Evolutionary conservation across 2,329 filamentous ascomycete genomes (phyloP).

Genomic region (Kalmusia sp.): DNA sequence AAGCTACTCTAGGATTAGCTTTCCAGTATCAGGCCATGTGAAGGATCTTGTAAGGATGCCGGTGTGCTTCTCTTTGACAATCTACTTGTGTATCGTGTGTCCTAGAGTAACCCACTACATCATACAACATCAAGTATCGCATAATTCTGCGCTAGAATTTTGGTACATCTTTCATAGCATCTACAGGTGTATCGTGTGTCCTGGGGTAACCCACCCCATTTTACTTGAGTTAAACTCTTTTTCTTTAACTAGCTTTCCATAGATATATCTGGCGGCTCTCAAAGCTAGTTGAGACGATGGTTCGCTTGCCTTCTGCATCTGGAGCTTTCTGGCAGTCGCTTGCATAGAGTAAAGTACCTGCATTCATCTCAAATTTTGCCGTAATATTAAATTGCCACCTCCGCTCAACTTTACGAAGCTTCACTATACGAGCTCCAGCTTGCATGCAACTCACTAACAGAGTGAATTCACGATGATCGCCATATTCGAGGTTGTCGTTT

Average conservation of each 20-base stretch:
- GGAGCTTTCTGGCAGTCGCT: slow-evolving; percentile 68
- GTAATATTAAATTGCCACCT: slow-evolving; percentile 70
- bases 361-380: slow-evolving; percentile 79
- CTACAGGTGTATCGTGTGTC: too few relatives aligned
- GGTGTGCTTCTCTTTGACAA: too few relatives aligned
- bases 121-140: too few relatives aligned
- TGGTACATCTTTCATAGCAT: too few relatives aligned
- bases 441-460: slow-evolving; percentile 90
- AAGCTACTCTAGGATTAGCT: too few relatives aligned
- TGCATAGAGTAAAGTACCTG: slow-evolving; percentile 90
- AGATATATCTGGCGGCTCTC: slow-evolving; percentile 75
- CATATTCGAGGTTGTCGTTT: slow-evolving; percentile 19
- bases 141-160: too few relatives aligned
- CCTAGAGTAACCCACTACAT: too few relatives aligned
- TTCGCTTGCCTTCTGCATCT: slow-evolving; percentile 34
- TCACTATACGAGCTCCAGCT: slow-evolving; percentile 75
- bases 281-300: slow-evolving; percentile 76
- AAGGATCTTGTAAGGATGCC: too few relatives aligned
- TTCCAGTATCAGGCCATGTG: too few relatives aligned
- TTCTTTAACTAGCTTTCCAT: slow-evolving; percentile 61
- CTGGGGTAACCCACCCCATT: too few relatives aligned
- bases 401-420: slow-evolving; percentile 43
- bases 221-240: too few relatives aligned
- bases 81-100: too few relatives aligned
- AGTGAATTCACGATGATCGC: slow-evolving; percentile 4